Percentiles rank a stretch among this genome's conserved stretches.
Conservation (phyloP, 2,329 filamentous ascomycete species). For the Fusarium acutatum region DNA sequence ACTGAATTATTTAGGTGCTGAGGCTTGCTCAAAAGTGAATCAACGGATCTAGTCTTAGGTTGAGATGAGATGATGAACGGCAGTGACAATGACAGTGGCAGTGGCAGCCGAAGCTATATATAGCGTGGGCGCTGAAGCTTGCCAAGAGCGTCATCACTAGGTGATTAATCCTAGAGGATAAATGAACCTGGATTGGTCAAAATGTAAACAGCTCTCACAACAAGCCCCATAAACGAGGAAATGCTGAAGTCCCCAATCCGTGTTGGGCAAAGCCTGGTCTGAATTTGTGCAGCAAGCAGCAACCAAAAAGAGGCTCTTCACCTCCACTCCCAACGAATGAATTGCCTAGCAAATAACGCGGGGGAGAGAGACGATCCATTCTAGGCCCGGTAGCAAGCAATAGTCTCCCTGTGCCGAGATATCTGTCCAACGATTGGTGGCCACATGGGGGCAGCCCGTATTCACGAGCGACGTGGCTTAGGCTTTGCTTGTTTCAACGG, state of each 20-base stretch:
- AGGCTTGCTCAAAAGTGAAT: slow-evolving; percentile 26
- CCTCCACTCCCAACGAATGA: slow-evolving; percentile 19
- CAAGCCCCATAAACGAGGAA: slow-evolving; percentile 23
- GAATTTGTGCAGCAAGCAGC: neutral
- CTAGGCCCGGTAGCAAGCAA: slow-evolving; percentile 10
- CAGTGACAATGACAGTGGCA: neutral
- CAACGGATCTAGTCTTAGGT: neutral
- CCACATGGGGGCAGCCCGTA: slow-evolving; percentile 28
- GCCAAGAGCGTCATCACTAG: slow-evolving; percentile 20
- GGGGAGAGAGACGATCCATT: slow-evolving; percentile 13
- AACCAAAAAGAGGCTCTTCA: slow-evolving; percentile 29
- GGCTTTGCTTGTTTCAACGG: slow-evolving; percentile 21
- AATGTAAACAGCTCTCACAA: neutral
- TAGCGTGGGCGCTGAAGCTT: slow-evolving; percentile 25
- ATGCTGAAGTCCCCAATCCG: slow-evolving; percentile 7
- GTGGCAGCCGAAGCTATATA: slow-evolving; percentile 23
- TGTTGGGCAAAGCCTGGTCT: slow-evolving; percentile 7
- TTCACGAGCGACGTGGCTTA: slow-evolving; percentile 35
- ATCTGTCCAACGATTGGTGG: slow-evolving; percentile 25
- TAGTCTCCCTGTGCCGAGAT: slow-evolving; percentile 20
- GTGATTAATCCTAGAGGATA: neutral
- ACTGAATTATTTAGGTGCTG: slow-evolving; percentile 2
- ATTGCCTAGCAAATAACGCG: slow-evolving; percentile 9
- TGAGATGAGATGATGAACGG: slow-evolving; percentile 2
- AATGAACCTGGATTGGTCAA: slow-evolving; percentile 11